These are phyloP conservation scores for Beauveria pseudobassiana DNA, from an alignment of 2,329 filamentous ascomycete species.

Conservation along the genomic window DNA sequence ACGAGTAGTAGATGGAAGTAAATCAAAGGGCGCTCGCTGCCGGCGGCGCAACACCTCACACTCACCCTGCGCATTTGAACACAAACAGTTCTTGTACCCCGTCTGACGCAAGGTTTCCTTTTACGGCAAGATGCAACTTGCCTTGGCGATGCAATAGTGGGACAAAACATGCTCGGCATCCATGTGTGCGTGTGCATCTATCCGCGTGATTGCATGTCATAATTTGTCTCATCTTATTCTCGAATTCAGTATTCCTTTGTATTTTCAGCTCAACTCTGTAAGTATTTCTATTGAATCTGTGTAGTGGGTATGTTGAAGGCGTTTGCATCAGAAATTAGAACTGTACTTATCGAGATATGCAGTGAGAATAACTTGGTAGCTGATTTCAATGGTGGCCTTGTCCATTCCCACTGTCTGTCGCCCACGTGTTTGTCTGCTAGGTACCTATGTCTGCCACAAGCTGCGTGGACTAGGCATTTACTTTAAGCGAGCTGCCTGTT, in stretches of 20 bases:
- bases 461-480: neutral
- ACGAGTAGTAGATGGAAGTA: neutral
- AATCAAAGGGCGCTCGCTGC: neutral
- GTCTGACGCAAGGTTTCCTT: neutral
- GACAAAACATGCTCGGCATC: neutral
- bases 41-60: neutral
- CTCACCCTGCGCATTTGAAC: neutral
- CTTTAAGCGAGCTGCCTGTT: neutral
- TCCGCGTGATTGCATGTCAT: neutral
- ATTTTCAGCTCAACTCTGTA: neutral
- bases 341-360: neutral
- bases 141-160: neutral
- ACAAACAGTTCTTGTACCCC: neutral
- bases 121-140: neutral
- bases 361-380: neutral
- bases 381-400: neutral
- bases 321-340: neutral
- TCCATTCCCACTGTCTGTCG: neutral
- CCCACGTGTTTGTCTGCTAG: neutral
- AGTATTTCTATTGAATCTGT: neutral
- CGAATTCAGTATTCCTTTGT: neutral
- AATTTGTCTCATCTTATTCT: neutral
- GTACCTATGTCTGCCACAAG: neutral
- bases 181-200: neutral
- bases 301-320: neutral